Evolutionary conservation across 768 basidiomycete species (phyloP).

Genomic region (Phanerochaete sordida): DNA sequence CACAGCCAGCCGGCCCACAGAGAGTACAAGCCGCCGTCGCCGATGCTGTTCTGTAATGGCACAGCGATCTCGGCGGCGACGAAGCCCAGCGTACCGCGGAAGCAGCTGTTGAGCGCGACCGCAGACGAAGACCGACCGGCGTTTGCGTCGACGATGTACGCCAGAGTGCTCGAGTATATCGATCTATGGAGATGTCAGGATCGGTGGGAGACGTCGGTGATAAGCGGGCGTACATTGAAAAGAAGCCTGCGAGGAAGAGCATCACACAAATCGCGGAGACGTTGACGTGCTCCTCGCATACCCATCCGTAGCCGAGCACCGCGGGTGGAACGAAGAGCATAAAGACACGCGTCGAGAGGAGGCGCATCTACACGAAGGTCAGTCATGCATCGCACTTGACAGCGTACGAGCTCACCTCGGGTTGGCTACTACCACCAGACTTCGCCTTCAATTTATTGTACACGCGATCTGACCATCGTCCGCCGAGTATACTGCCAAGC

Average conservation of each 20-base stretch:
- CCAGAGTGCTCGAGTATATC: conserved; percentile 68
- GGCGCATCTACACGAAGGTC: conserved; percentile 43
- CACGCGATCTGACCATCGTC: conserved; percentile 55
- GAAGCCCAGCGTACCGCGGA: conserved; percentile 68
- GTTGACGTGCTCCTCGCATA: conserved; percentile 56
- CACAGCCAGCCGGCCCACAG: conserved; percentile 56
- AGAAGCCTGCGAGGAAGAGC: conserved; percentile 72
- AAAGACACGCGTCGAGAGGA: conserved; percentile 57
- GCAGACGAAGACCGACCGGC: conserved; percentile 74
- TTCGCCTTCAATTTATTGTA: conserved; percentile 36
- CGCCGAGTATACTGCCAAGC: conserved; percentile 52
- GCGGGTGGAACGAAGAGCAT: conserved; percentile 59
- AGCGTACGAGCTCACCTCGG: conserved; percentile 50
- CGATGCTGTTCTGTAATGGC: conserved; percentile 66
- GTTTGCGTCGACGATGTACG: conserved; percentile 88
- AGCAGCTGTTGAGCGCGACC: conserved; percentile 71
- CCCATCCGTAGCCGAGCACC: conserved; percentile 74
- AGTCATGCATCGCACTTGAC: not conserved
- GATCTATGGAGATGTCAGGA: conserved; percentile 30
- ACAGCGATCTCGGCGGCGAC: conserved; percentile 69
- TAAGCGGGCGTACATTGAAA: conserved; percentile 54
- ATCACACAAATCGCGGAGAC: conserved; percentile 67
- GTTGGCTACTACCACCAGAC: conserved; percentile 46
- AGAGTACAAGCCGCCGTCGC: conserved; percentile 80
- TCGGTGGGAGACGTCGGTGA: not conserved